Evolutionary conservation across 2,329 filamentous ascomycete genomes (phyloP), one percentile per base, ranked within the genome.

Genomic region (Fusarium euwallaceae): DNA sequence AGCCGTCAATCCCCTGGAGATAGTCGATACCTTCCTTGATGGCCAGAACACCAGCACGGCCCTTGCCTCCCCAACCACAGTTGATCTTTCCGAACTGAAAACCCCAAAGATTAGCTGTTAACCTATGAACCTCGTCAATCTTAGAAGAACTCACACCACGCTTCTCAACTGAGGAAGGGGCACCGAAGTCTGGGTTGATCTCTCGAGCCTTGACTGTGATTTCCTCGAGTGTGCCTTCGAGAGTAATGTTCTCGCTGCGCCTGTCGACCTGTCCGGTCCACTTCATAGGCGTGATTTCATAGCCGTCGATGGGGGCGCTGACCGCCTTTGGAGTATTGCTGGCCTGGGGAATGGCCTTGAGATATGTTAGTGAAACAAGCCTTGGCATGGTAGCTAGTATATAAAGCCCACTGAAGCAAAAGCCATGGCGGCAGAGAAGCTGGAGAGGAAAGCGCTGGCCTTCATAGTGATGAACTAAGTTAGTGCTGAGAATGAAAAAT

Each of bases 201-300:
- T 60, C 53, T 17, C 41, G 45, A 10, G 63, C 63, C 36, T 65
- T 58, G 16, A 24, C 17, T 3, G 55, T 55, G 48, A 65, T 65
- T 36, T 59, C 63, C 37, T 64, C 61, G 1, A 59, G 29, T 2
- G 53, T 65, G 20, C 63, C 63, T 17, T 65, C 55, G 16, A 60
- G 29, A 8, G 53, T 65, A 16, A 65, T 17, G 6, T 60, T 36
- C 10, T 65, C 36, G n/a, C 53, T 27, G 5, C 51, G 22, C 29
- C 37, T 48, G 7, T 65, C 37, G 53, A 65, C 29, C 39, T 58
- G 37, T 17, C 63, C 53, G 5, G 53, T 65, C 63, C 63, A 65
- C 37, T 58, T 65, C 53, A 65, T 60, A 2, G 51, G 51, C 1
- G 53, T 16, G 8, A 60, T 34, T 20, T 65, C 37, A 37, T 65